Percentiles rank a stretch among this genome's conserved stretches.
Evolutionary conservation across 257 asterid species (phyloP).

Genomic region (Penstemon eatonii): DNA sequence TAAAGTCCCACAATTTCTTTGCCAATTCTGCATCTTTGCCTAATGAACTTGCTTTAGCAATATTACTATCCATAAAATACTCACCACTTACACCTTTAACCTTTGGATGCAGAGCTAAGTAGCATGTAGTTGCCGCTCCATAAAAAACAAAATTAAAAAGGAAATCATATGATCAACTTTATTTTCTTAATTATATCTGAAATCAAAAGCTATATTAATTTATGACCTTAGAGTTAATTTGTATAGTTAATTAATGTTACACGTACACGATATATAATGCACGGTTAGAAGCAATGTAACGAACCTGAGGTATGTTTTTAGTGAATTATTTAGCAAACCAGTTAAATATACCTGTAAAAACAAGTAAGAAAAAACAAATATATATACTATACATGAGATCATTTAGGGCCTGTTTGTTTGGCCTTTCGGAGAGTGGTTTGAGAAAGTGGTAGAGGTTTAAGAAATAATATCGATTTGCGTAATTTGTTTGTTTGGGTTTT

Average conservation of each 20-base stretch:
- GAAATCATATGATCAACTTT: too few species aligned
- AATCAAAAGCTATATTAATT: too few species aligned
- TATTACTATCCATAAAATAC: conserved; percentile 59
- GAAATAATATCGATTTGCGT: too few species aligned
- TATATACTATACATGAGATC: neutral
- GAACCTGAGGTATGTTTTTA: conserved; percentile 68
- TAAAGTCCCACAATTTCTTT: conserved; percentile 72
- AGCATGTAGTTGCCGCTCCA: conserved; percentile 63
- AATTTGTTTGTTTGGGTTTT: too few species aligned
- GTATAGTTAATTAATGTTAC: too few species aligned
- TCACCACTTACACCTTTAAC: conserved; percentile 69
- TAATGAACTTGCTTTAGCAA: conserved; percentile 29
- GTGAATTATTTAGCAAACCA: conserved; percentile 61
- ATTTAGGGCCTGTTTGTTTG: too few species aligned
- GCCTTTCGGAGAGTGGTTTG: too few species aligned
- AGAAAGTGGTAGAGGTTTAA: too few species aligned
- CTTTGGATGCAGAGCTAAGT: conserved; percentile 72
- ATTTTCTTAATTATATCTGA: too few species aligned
- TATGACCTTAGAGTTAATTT: too few species aligned
- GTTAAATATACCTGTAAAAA: conserved; percentile 39
- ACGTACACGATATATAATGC: too few species aligned
- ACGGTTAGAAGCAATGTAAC: neutral
- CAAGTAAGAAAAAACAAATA: conserved; percentile 11
- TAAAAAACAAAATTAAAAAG: neutral
- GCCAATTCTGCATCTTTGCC: conserved; percentile 61